These are phyloP conservation scores for Hypoxylon sp. DNA, from an alignment of 2,329 filamentous ascomycete genomes.

Conservation along the genomic window DNA sequence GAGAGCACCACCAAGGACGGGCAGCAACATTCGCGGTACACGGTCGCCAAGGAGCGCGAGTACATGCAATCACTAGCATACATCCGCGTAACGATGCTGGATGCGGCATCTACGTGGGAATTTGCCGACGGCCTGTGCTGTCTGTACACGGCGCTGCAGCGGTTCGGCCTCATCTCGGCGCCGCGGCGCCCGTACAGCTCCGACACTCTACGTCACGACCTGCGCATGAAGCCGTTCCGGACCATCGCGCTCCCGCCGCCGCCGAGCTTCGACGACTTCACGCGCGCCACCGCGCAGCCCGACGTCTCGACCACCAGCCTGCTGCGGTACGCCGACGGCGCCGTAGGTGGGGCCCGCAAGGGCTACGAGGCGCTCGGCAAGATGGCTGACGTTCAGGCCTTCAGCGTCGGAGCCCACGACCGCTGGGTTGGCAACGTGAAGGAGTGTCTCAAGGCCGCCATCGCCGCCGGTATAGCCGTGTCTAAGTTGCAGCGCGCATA, in stretches of 20 bases:
- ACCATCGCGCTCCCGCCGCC: conserved; percentile 72
- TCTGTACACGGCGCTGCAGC: conserved; percentile 72
- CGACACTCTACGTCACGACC: conserved; percentile 75
- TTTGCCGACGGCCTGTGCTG: conserved; percentile 63
- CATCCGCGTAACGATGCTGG: conserved; percentile 67
- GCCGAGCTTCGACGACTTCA: conserved; percentile 69
- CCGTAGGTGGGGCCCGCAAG: conserved; percentile 58
- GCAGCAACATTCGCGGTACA: conserved; percentile 35
- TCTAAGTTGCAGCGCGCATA: conserved; percentile 66
- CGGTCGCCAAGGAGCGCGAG: conserved; percentile 51
- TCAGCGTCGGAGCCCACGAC: conserved; percentile 64
- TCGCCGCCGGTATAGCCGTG: conserved; percentile 72
- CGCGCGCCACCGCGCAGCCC: conserved; percentile 51
- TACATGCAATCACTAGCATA: conserved; percentile 60
- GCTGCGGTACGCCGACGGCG: conserved; percentile 55
- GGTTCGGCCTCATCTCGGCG: conserved; percentile 61
- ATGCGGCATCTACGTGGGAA: conserved; percentile 69
- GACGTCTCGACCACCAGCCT: conserved; percentile 51
- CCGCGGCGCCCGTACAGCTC: conserved; percentile 70
- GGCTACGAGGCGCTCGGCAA: conserved; percentile 65
- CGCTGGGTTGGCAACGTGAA: conserved; percentile 69
- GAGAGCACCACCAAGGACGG: conserved; percentile 29
- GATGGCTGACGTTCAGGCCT: conserved; percentile 60
- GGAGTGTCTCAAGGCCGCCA: conserved; percentile 72
- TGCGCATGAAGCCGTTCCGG: conserved; percentile 87